Evolutionary conservation across 805 yeast species (phyloP), one percentile per base, ranked within the genome.

Genomic region (Grigorovia yakushimaensis): DNA sequence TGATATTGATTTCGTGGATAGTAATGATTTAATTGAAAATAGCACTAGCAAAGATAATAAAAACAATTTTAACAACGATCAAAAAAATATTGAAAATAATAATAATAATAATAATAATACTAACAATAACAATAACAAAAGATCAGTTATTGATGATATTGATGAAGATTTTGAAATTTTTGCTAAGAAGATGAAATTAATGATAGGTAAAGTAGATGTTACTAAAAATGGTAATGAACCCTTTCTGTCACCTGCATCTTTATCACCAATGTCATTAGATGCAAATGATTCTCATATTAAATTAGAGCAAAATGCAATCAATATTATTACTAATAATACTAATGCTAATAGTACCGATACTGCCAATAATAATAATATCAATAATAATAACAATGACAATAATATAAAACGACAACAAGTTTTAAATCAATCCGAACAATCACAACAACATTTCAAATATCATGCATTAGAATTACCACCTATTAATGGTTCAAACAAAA

Each of bases 221-320:
- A 37, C 4, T 19, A 21, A 19, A 15, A 27, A 43, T 18, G 39
- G 21, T 19, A 8, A 42, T 17, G 48, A 50, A 39, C 53, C 49
- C 24, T 43, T 48, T 17, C 18, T 67, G 23, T 62, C 71, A 7
- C 73, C 73, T 4, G 69, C 58, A 21, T 68, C 72, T 1, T 48
- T 68, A 23, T 55, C 66, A 11, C 66, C 72, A 9, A 52, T 58
- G 6, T 60, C 66, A 6, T 39, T 13, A 5, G 43, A 41, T 15
- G 20, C 10, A 15, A 18, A 39, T 41, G 17, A 24, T 22, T 27
- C 43, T 11, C 20, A 33, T 27, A 33, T 33, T 18, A 41, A 41
- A 18, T 20, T 17, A 24, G 17, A 41, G 7, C 30, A 41, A 24
- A 41, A 17, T 10, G 23, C n/a, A 22, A 38, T 17, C 19, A 38